These are phyloP conservation scores for Mycena indigotica DNA, from an alignment of 768 basidiomycete species.

Conservation along the genomic window DNA sequence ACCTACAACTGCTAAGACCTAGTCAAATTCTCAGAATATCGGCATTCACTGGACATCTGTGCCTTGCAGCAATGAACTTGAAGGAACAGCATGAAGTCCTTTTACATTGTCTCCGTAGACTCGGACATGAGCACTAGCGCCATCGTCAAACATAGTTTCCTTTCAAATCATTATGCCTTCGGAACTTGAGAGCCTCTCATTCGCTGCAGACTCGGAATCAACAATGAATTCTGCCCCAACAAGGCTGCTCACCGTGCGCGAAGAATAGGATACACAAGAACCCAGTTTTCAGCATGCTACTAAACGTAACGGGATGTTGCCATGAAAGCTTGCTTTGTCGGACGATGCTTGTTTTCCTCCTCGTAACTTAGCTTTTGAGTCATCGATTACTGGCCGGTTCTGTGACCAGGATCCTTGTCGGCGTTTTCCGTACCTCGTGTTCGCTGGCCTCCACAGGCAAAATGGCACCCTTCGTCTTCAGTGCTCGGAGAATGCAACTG, in stretches of 20 bases:
- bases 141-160: not conserved
- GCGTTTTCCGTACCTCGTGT: not conserved
- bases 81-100: not conserved
- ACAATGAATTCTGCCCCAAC: not conserved
- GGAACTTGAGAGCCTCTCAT: not conserved
- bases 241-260: not conserved
- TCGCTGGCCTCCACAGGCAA: not conserved
- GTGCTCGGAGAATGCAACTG: too few relatives aligned
- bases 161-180: not conserved
- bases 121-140: not conserved
- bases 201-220: too few relatives aligned
- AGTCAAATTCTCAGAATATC: not conserved
- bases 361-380: not conserved
- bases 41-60: not conserved
- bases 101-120: not conserved
- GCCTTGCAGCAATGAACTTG: not conserved
- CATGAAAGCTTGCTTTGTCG: not conserved
- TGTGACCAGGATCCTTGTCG: not conserved
- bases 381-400: not conserved
- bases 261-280: not conserved
- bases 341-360: not conserved
- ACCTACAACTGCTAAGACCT: not conserved
- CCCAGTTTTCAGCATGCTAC: not conserved
- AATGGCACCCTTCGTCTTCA: too few relatives aligned
- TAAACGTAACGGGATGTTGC: not conserved